Evolutionary conservation across 257 asterid genomes (phyloP), one percentile per base, ranked within the genome.

Genomic region (Verbena officinalis): DNA sequence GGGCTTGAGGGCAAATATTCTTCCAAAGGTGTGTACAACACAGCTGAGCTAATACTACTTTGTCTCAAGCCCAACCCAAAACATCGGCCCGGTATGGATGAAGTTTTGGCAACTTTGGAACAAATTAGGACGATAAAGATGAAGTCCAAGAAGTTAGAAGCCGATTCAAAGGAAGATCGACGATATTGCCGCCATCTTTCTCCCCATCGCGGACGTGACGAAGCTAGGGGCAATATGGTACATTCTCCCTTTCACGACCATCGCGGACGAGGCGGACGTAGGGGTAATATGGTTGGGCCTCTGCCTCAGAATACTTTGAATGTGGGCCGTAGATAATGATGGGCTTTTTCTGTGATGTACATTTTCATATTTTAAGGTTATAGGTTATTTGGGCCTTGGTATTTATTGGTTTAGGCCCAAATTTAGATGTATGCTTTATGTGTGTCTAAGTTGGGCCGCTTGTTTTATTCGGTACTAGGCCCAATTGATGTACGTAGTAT

Each of bases 21-120:
- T 11, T 71, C 66, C 0, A 79, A 66, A 23, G 86, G 59, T 0
- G 84, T 13, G 2, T 42, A 42, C 67, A 4, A 27, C 17, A 40
- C 75, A 7, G 8, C 40, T 1, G 40, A 27, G 62, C 73, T 80
- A 0, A 66, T 75, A 36, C 4, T 77, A 0, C 59, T 36, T 31
- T 82, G 86, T 14, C 56, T 82, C n/a, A 85, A 85, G 16, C 70
- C 76, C 31, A 79, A 82, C 52, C 92, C 78, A 0, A 80, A 73
- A 53, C 48, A 33, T 2, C 64, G 86, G 22, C 86, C 85, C 6
- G 6, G 49, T 22, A 82, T 80, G 89, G 80, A 72, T 15, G 36
- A 65, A 15, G 76, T 82, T 16, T 45, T 74, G 44, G 72, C 56
- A 4, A 60, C 45, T 14, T 61, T 82, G 30, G 77, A 75, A 64